Evolutionary conservation across 441 rosid species (phyloP), one percentile per base, ranked within the genome.

Genomic region (Jatropha multifida): DNA sequence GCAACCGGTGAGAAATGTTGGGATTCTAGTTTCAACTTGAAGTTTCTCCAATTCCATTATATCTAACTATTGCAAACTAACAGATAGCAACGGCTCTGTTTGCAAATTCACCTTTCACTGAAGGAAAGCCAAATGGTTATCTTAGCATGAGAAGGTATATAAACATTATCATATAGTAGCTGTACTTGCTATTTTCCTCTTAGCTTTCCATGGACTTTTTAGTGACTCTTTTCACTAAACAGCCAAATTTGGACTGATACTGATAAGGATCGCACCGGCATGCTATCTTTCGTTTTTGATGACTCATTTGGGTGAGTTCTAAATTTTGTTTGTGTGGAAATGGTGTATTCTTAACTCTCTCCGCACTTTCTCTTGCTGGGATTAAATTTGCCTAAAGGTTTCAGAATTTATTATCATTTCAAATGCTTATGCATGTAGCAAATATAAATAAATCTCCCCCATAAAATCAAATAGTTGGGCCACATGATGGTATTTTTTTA

Each of bases 41-140:
- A 54, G 78, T 69, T 58, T 74, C 12, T 73, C 49, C 76, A 59
- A 54, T 75, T 51, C 68, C 32, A 17, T 23, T 74, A 48, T 68
- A 73, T 76, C 82, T 87, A 76, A 83, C 83, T 70, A 13, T 42
- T 69, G 61, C 42, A 73, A 74, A 75, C 79, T 75, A 84, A 87
- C 96, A 96, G 98, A 90, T 96, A 83, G 99, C 98, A 76, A 96
- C 98, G 1, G 98, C 99, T 76, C 81, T 92, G 59, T 96, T 96
- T 90, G 98, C 97, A 4, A 96, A 96, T 86, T 96, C 99, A 67
- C 99, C 99, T 80, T 96, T 96, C 75, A 89, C 95, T 0, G 98
- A 92, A 78, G 99, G 98, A 84, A 94, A 89, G 88, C 98, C 96
- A 68, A 96, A 94, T 76, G 99, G 99, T 71, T 96, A 85, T 86